phyloP scores from a whole-genome alignment of 176 grass and related monocot species.

The Bolboschoenus planiculmis region DNA sequence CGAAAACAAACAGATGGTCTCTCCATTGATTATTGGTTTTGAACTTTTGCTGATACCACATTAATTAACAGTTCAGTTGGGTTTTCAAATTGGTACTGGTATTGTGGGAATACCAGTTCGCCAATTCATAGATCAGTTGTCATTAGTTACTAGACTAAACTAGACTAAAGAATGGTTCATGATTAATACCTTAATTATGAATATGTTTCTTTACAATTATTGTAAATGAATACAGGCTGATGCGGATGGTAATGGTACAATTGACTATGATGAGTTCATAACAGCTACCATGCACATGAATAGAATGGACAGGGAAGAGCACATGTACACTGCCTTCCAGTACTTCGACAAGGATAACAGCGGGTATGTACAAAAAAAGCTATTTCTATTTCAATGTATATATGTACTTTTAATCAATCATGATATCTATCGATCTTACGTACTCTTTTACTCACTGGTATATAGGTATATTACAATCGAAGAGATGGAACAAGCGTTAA shows the following conservation, averaged over 20 bases:
- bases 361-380: conserved; percentile 32
- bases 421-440: background rate
- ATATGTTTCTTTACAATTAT: background rate
- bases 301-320: conserved; percentile 75
- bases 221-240: conserved; percentile 38
- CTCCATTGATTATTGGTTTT: background rate
- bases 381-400: background rate
- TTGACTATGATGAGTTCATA: conserved; percentile 88
- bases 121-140: background rate
- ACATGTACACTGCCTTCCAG: conserved; percentile 77
- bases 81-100: background rate
- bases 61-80: background rate
- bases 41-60: background rate
- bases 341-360: conserved; percentile 90
- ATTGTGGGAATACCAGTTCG: background rate
- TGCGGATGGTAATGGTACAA: conserved; percentile 68
- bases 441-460: background rate
- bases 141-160: background rate
- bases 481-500: conserved; percentile 78
- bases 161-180: background rate
- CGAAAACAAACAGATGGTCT: background rate
- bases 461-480: conserved; percentile 67
- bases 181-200: background rate
- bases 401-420: background rate
- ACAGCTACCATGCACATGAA: conserved; percentile 93